These are phyloP conservation scores for Phytopythium sindhum DNA, from an alignment of 352 stramenopile species.

Conservation along the genomic window DNA sequence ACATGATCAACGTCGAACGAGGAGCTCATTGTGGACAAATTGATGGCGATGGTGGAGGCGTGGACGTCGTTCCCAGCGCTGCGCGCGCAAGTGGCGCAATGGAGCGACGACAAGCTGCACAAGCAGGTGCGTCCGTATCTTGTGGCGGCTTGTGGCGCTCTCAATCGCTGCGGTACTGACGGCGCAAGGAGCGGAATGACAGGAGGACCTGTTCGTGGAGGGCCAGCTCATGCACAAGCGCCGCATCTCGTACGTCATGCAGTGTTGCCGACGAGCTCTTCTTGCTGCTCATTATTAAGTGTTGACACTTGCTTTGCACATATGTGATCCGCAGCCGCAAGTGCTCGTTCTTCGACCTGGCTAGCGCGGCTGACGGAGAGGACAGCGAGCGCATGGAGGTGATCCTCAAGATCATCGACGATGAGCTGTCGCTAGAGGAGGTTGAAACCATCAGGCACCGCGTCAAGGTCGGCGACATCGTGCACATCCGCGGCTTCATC, in stretches of 20 bases:
- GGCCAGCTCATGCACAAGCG: conserved; percentile 75
- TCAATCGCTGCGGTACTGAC: background rate
- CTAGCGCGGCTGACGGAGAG: conserved; percentile 18
- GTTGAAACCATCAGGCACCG: conserved; percentile 58
- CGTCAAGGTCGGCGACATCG: conserved; percentile 67
- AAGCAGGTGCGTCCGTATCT: conserved; percentile 5
- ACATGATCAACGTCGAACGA: background rate
- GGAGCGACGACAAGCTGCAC: conserved; percentile 20
- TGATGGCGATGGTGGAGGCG: background rate
- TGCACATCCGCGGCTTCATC: conserved; percentile 55
- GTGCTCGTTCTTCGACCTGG: conserved; percentile 78
- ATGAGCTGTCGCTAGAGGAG: conserved; percentile 56
- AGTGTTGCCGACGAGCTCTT: background rate
- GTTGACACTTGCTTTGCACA: too few species aligned
- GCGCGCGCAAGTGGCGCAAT: conserved; percentile 26
- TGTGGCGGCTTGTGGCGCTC: background rate
- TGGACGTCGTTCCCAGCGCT: conserved; percentile 57
- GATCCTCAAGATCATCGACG: conserved; percentile 74
- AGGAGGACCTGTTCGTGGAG: conserved; percentile 47
- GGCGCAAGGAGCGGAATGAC: background rate
- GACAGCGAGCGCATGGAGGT: conserved; percentile 53
- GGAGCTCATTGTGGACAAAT: background rate
- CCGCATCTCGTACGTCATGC: conserved; percentile 49
- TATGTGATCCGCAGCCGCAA: conserved; percentile 32
- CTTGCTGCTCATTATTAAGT: too few species aligned